phyloP scores from a whole-genome alignment of 1,284 basidiomycete genomes.

The Fistulinella cinereoalba region DNA sequence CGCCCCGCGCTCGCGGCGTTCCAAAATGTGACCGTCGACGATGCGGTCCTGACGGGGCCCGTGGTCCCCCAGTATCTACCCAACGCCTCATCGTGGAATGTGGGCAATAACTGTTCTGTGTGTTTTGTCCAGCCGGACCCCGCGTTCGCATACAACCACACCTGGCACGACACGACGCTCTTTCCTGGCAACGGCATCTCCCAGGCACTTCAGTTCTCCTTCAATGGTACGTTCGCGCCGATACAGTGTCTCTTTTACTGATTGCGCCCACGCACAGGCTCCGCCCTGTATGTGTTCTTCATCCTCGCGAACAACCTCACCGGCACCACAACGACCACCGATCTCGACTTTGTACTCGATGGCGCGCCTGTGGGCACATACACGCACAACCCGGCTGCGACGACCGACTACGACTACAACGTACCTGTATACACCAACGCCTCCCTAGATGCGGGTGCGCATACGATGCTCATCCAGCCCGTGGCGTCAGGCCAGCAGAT shows the following conservation, averaged over 20 bases:
- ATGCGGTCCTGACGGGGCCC: constrained; percentile 4
- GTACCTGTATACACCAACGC: constrained; percentile 15
- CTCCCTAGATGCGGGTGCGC: constrained; percentile 3
- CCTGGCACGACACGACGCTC: constrained; percentile 21
- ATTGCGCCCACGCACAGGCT: constrained; percentile 5
- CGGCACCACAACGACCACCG: background rate
- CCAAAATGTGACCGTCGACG: constrained; percentile 23
- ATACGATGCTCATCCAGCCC: constrained; percentile 11
- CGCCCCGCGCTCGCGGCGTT: background rate
- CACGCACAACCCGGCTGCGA: background rate
- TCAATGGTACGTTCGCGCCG: constrained; percentile 6
- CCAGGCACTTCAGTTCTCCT: constrained; percentile 11
- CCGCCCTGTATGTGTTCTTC: constrained; percentile 22
- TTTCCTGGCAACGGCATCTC: background rate
- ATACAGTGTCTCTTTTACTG: too few species aligned
- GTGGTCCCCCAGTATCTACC: constrained; percentile 8
- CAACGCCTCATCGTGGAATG: background rate
- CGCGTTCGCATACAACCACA: constrained; percentile 4
- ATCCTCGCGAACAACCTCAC: constrained; percentile 8
- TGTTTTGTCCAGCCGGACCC: constrained; percentile 7
- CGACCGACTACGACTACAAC: constrained; percentile 14
- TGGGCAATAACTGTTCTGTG: background rate
- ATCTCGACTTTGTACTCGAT: constrained; percentile 13
- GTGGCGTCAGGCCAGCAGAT: background rate
- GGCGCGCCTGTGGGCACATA: background rate